A percentile compares a stretch with the other conserved stretches of the same genome.
These are phyloP conservation scores for Tolypocladium capitatum DNA, from an alignment of 2,329 filamentous ascomycete species.

Conservation along the genomic window DNA sequence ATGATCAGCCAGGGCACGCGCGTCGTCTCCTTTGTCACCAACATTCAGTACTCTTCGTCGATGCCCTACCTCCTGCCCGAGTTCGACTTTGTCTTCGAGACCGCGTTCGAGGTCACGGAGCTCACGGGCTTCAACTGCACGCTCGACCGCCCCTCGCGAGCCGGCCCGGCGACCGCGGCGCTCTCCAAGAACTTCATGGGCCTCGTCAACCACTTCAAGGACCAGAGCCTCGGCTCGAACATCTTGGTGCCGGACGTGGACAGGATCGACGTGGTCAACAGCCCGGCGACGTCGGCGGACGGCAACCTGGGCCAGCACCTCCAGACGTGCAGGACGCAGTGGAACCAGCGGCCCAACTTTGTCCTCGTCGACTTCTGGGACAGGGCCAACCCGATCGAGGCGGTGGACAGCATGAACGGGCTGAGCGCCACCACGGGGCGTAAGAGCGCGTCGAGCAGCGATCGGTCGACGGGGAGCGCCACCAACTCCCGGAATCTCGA, in stretches of 20 bases:
- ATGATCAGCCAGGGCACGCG: slow-evolving; percentile 54
- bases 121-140: slow-evolving; percentile 58
- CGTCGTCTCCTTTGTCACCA: slow-evolving; percentile 56
- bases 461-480: slow-evolving; percentile 6
- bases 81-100: slow-evolving; percentile 61
- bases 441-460: slow-evolving; percentile 5
- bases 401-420: slow-evolving; percentile 55
- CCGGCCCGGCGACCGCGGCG: slow-evolving; percentile 37
- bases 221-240: slow-evolving; percentile 38
- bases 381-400: slow-evolving; percentile 53
- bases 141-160: slow-evolving; percentile 47
- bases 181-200: slow-evolving; percentile 48
- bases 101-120: slow-evolving; percentile 49
- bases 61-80: slow-evolving; percentile 49
- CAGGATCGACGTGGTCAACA: slow-evolving; percentile 52
- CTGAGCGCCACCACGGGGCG: slow-evolving; percentile 27
- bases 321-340: slow-evolving; percentile 39
- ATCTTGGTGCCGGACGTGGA: slow-evolving; percentile 50
- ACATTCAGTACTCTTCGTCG: slow-evolving; percentile 25
- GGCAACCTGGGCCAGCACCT: slow-evolving; percentile 45
- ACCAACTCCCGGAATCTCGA: slow-evolving; percentile 11
- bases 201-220: slow-evolving; percentile 71
- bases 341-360: slow-evolving; percentile 54
- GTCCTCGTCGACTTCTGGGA: slow-evolving; percentile 73
- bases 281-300: slow-evolving; percentile 33